Evolutionary conservation across 495 filamentous ascomycete genomes (phyloP).

Genomic region (Parathielavia appendiculata): DNA sequence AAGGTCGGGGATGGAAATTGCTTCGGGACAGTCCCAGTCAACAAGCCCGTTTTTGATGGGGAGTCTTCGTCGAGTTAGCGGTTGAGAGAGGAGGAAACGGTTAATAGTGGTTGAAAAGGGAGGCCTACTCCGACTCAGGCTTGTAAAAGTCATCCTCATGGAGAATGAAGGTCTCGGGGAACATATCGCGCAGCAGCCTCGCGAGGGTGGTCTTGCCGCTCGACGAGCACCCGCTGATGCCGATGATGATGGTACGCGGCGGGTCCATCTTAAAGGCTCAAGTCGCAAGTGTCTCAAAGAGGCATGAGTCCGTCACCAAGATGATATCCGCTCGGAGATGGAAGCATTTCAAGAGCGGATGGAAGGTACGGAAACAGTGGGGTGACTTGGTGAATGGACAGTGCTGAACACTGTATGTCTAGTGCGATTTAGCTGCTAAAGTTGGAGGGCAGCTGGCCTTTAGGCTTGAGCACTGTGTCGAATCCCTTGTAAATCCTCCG

Average conservation of each 20-base stretch:
- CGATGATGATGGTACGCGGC: constrained; percentile 53
- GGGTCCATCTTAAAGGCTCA: neutral
- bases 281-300: neutral
- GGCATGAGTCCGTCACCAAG: too few relatives aligned
- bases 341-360: too few relatives aligned
- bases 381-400: too few relatives aligned
- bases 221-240: constrained; percentile 69
- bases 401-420: too few relatives aligned
- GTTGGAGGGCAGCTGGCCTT: too few relatives aligned
- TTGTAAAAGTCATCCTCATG: constrained; percentile 94
- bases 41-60: constrained; percentile 52
- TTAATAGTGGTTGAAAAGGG: neutral
- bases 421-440: too few relatives aligned
- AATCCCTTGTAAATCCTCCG: too few relatives aligned
- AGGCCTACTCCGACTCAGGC: constrained; percentile 59
- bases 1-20: constrained; percentile 65
- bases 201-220: constrained; percentile 78
- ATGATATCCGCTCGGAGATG: too few relatives aligned
- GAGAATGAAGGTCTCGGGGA: constrained; percentile 68
- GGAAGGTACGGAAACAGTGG: too few relatives aligned
- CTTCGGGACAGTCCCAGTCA: constrained; percentile 82
- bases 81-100: neutral
- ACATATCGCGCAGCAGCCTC: constrained; percentile 65
- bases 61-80: constrained; percentile 31
- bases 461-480: too few relatives aligned